Evolutionary conservation across 352 stramenopile genomes (phyloP).

Genomic region (Pythium phragmiticola): DNA sequence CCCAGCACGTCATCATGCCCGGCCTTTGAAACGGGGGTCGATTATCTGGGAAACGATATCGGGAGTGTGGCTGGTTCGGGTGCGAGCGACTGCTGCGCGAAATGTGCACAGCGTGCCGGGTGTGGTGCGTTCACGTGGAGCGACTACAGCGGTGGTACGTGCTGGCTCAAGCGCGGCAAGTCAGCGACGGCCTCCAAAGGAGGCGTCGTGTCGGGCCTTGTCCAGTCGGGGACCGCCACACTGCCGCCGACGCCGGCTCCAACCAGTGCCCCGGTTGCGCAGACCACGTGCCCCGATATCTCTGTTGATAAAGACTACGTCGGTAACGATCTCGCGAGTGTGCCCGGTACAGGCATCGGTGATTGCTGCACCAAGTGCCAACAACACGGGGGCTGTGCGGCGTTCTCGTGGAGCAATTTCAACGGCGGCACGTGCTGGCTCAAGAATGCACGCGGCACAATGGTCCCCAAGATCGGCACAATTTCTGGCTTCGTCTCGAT

Average conservation of each 20-base stretch:
- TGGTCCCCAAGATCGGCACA: not conserved
- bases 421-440: slow-evolving; percentile 58
- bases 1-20: not conserved
- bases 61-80: slow-evolving; percentile 7
- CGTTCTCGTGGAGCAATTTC: slow-evolving; percentile 44
- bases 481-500: slow-evolving; percentile 14
- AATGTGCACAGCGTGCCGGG: slow-evolving; percentile 16
- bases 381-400: slow-evolving; percentile 11
- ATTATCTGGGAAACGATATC: slow-evolving; percentile 16
- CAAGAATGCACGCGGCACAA: slow-evolving; percentile 29
- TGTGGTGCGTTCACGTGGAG: slow-evolving; percentile 31
- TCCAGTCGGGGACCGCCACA: not conserved
- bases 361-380: slow-evolving; percentile 26
- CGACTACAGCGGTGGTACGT: slow-evolving; percentile 27
- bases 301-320: slow-evolving; percentile 8
- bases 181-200: not conserved
- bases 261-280: slow-evolving; percentile 26
- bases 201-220: slow-evolving; percentile 11
- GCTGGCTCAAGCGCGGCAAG: slow-evolving; percentile 35
- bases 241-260: not conserved
- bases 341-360: not conserved
- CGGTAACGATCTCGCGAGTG: slow-evolving; percentile 17
- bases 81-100: slow-evolving; percentile 1
- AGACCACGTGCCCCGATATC: slow-evolving; percentile 10
- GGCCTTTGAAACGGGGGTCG: not conserved